Base-by-base conservation (phyloP, 1,284 basidiomycete species). In the Vanrija sp. region DNA sequence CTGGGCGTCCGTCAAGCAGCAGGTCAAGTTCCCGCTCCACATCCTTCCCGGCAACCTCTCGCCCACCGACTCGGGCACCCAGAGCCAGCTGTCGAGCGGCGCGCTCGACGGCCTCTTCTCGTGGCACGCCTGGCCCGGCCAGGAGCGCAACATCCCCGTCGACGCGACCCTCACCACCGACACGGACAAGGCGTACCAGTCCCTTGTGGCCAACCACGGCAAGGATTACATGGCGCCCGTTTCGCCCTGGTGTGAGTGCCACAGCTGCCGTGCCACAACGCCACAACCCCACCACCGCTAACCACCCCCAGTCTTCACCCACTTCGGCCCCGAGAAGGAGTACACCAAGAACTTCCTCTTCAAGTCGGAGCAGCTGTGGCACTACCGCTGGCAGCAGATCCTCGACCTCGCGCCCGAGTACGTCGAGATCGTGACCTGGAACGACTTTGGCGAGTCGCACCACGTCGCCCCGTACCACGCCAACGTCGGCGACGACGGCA, bases 371-470 rank as follows among this genome's bases (percentile, higher is more conserved):
- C 61, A 61, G 6, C 66, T 77, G 2, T 76, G 74, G 74, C 66
- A 71, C 54, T 63, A 69, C 49, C 62, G 76, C 43, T 78, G 76
- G 76, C 65, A 75, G 8, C 66, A 77, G 60, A 66, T 76, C 39
- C 56, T 78, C 23, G 18, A 54, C 26, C 47, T 76, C 5, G 61
- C 64, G 15, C 50, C 29, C 46, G 64, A 71, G 23, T 75, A 67
- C 43, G 40, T 77, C 51, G 76, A 78, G 62, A 71, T 76, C 40
- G 63, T 76, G 15, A 76, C 75, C 10, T 78, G 76, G 76, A 78
- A 76, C 62, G 76, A 78, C 65, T 77, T 69, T 49, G 69, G 72
- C 56, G 76, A 78, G 61, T 72, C 73, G 9, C 73, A 75, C 55
- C 66, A 78, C 59, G 60, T 78, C 49, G 69, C 67, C 19, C 71